phyloP scores from a whole-genome alignment of 768 basidiomycete genomes.

The Pleurotus ostreatus region DNA sequence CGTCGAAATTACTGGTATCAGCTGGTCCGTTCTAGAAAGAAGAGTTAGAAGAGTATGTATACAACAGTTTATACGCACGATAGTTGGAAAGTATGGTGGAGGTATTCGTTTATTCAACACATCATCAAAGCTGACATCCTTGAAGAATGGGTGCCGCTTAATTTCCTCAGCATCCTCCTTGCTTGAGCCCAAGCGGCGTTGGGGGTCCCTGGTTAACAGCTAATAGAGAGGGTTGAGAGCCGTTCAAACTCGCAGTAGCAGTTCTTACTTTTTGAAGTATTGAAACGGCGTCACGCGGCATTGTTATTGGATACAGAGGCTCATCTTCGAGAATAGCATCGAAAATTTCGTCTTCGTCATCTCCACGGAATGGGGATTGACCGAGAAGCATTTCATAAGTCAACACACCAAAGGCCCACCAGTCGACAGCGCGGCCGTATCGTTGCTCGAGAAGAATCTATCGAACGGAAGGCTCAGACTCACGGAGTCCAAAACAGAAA shows the following conservation, averaged over 20 bases:
- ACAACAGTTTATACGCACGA: conserved; percentile 52
- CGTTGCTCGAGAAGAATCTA: conserved; percentile 99
- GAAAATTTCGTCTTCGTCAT: conserved; percentile 99
- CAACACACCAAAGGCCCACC: conserved; percentile 99
- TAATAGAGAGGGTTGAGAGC: conserved; percentile 25
- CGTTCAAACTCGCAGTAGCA: neutral
- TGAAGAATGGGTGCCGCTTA: conserved; percentile 97
- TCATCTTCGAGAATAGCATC: conserved; percentile 99
- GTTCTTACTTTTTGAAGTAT: conserved; percentile 82
- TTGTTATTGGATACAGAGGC: conserved; percentile 97
- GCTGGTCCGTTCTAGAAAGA: conserved; percentile 67
- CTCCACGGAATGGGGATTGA: conserved; percentile 98
- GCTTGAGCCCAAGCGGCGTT: conserved; percentile 84
- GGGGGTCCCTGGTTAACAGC: conserved; percentile 91
- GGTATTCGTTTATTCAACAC: conserved; percentile 97
- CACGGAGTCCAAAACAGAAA: neutral
- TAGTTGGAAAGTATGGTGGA: conserved; percentile 94
- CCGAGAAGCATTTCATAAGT: conserved; percentile 99
- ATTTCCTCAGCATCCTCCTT: conserved; percentile 96
- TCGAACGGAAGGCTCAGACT: neutral
- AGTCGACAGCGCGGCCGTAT: conserved; percentile 97
- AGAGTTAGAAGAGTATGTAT: conserved; percentile 12
- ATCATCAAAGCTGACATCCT: conserved; percentile 96
- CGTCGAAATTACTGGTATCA: conserved; percentile 92
- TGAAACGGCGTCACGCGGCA: conserved; percentile 96